phyloP scores from a whole-genome alignment of 139 green algal species.

The Coccomyxa sp. region DNA sequence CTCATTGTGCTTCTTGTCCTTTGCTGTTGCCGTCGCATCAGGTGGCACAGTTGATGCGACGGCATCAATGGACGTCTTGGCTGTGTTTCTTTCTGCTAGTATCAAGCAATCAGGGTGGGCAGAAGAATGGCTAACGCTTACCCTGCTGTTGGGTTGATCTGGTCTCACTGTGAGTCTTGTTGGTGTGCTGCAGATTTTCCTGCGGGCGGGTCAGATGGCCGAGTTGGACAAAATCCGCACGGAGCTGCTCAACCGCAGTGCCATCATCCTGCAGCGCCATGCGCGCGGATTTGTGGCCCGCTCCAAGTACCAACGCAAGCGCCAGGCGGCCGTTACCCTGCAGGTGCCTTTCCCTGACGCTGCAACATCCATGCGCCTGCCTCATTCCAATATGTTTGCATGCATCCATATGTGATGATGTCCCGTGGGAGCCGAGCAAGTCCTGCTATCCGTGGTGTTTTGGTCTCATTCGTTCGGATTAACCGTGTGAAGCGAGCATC shows the following conservation, averaged over 20 bases:
- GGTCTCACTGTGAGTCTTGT: no score
- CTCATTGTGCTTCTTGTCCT: no score
- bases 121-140: no score
- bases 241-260: slow-evolving; percentile 75
- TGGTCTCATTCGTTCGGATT: neutral
- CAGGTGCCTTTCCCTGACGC: slow-evolving; percentile 27
- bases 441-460: neutral
- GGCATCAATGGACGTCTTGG: no score
- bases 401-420: neutral
- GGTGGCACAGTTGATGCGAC: no score
- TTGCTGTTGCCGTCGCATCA: no score
- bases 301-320: slow-evolving; percentile 20
- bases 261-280: slow-evolving; percentile 70
- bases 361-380: neutral
- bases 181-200: slow-evolving; percentile 52
- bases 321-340: slow-evolving; percentile 30
- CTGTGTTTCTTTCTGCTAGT: no score
- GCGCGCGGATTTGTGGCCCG: slow-evolving; percentile 57
- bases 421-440: neutral
- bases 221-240: slow-evolving; percentile 86
- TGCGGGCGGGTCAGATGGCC: slow-evolving; percentile 88
- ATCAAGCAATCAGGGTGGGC: no score
- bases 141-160: no score
- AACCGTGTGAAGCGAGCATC: no score
- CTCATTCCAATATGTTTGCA: neutral